Percentiles rank a stretch among this genome's conserved stretches.
Conservation (phyloP, 495 filamentous ascomycete genomes). For the Aeminium ludgeri region DNA sequence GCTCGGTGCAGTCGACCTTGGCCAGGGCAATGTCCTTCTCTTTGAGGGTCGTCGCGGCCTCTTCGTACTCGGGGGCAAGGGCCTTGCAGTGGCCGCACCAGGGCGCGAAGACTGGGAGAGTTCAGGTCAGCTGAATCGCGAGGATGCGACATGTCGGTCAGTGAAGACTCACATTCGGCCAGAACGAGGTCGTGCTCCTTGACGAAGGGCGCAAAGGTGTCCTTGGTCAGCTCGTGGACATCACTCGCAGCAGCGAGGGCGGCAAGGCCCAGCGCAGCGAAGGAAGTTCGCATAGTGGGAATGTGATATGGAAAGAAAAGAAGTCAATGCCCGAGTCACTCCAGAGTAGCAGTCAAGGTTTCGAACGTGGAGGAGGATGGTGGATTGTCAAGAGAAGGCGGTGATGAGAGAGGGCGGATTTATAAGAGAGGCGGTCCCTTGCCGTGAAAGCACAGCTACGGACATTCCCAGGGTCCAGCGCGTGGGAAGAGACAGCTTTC, state of each 20-base stretch:
- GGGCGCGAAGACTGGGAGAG: constrained; percentile 44
- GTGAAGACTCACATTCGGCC: constrained; percentile 48
- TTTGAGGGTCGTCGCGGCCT: constrained; percentile 85
- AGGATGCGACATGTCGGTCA: not conserved
- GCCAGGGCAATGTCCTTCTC: constrained; percentile 82
- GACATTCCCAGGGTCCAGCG: too few relatives aligned
- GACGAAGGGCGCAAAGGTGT: constrained; percentile 42
- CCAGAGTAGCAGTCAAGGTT: too few relatives aligned
- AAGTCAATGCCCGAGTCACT: too few relatives aligned
- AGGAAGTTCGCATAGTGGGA: constrained; percentile 8
- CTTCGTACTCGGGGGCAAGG: constrained; percentile 69
- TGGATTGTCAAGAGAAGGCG: too few relatives aligned
- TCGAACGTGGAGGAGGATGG: not conserved
- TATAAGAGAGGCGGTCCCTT: too few relatives aligned
- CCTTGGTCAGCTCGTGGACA: constrained; percentile 46
- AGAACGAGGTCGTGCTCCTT: constrained; percentile 67
- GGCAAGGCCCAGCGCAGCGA: constrained; percentile 31
- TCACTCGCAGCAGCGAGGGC: constrained; percentile 60
- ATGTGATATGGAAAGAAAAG: not conserved
- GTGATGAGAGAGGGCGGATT: too few relatives aligned
- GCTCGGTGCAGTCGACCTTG: constrained; percentile 94
- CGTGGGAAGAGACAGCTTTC: too few relatives aligned
- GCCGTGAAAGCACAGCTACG: too few relatives aligned
- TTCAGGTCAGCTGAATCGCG: not conserved
- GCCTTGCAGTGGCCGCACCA: constrained; percentile 75